Conservation (phyloP, 2,329 filamentous ascomycete genomes). For the Fusarium fracticaudum region DNA sequence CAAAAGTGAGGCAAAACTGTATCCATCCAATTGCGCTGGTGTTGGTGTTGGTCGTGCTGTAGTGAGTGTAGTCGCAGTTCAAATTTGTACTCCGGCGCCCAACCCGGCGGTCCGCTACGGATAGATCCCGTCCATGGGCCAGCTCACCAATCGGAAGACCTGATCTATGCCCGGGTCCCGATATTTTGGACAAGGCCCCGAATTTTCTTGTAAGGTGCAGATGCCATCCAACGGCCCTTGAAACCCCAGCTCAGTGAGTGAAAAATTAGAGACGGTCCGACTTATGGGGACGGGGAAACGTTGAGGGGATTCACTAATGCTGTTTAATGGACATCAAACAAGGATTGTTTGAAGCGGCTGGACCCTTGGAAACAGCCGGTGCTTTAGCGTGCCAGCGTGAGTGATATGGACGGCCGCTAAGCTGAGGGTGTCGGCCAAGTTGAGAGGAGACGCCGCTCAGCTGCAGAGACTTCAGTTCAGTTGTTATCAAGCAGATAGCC, state of each 20-base stretch:
- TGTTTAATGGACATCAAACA: constrained; percentile 14
- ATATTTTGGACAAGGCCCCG: neutral
- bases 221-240: constrained; percentile 19
- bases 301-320: constrained; percentile 5
- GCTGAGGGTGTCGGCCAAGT: constrained; percentile 16
- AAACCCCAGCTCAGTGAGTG: constrained; percentile 9
- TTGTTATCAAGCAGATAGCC: neutral
- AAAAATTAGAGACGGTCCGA: constrained; percentile 23
- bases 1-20: constrained; percentile 1
- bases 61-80: neutral
- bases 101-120: constrained; percentile 29
- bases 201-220: constrained; percentile 1
- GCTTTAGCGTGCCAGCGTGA: neutral
- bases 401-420: neutral
- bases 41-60: neutral
- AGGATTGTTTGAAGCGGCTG: constrained; percentile 1
- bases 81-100: constrained; percentile 13
- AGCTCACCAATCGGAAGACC: constrained; percentile 26
- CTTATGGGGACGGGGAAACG: constrained; percentile 12
- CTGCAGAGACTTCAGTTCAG: constrained; percentile 14
- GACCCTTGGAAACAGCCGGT: constrained; percentile 5
- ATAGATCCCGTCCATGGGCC: constrained; percentile 26
- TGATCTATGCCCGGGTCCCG: constrained; percentile 2
- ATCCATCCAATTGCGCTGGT: neutral
- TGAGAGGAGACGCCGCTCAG: neutral